Base-by-base conservation (phyloP, 345 rosid genomes). In the Rhodamnia rubescens region DNA sequence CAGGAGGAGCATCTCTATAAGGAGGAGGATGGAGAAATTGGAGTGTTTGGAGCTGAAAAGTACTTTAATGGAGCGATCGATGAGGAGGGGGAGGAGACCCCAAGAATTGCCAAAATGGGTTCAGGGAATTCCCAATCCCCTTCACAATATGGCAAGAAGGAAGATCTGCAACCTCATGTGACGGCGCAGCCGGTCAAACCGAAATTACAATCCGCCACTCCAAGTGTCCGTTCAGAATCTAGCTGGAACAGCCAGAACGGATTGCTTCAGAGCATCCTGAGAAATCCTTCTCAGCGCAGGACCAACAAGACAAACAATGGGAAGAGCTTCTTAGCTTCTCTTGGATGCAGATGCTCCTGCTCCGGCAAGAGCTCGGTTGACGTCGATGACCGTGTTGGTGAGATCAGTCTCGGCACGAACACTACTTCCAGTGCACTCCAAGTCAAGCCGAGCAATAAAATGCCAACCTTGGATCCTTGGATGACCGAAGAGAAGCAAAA, bases 31-130 rank as follows among this genome's bases (percentile, higher is more conserved):
- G 88, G 90, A 85, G 99, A 94, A 86, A 93, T 96, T 49, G 94
- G 96, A 83, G 94, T 96, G 53, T 96, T 96, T 44, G 90, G 93
- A 83, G 99, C 99, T 40, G 99, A 96, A 88, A 96, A 92, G 83
- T 96, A 96, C 85, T 96, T 96, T 89, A 93, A 91, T 53, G 96
- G 95, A 84, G 90, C 82, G 47, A 91, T 88, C 47, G 97, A 94
- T 40, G 53, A 58, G 82, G 85, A 86, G 85, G 42, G 8, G 9
- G 42, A 14, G 9, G 89, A 87, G 59, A 86, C 89, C 84, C 90
- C 93, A 47, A 88, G 89, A 89, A 56, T 87, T 75, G 24, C 86
- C 78, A 69, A 69, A 69, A 54, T 50, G 47, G 56, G 26, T 14
- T 53, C 58, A 52, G 53, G 26, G 83, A 86, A 87, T 83, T 59